Evolutionary conservation across 305 asterid species (phyloP), one percentile per base, ranked within the genome.

Genomic region (Solanum hybrid): DNA sequence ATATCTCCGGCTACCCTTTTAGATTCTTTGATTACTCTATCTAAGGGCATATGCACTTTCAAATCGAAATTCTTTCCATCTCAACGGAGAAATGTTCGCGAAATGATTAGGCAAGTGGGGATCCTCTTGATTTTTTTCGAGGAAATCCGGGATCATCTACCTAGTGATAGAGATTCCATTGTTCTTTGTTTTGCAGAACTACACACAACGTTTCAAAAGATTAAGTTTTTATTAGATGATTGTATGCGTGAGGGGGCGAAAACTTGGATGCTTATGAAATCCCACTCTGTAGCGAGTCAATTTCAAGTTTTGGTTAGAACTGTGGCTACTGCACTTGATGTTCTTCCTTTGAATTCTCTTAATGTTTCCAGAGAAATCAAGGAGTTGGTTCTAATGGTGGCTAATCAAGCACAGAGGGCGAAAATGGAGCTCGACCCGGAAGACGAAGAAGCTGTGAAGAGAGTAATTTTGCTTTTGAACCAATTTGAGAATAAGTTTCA

Each of bases 101-200:
- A 95, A 90, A 85, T 91, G 4, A 91, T 93, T 81, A 96, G 98
- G 1, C 95, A 93, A 89, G 87, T 94, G 0, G 94, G 93, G 79
- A 94, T 95, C 82, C 96, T 96, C 7, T 88, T 93, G 78, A 91
- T 96, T 4, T 92, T 95, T 60, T 93, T 95, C 88, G 97, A 96
- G 86, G 98, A 96, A 38, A 91, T 96, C 36, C 78, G 73, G 6
- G 96, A 93, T 4, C 87, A 88, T 1, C 38, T 77, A 2, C 87
- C 93, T 0, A 19, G 10, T 8, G 14, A 78, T 7, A 73, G 92
- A 36, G 86, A 93, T 31, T 93, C 97, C 2, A 34, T 91, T 4
- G 88, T 92, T 2, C 94, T 95, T 6, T 91, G 94, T 91, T 88
- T 96, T 86, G 93, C 98, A 42, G 98, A 96, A 91, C 98, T 96